Evolutionary conservation across 441 rosid genomes (phyloP), one percentile per base, ranked within the genome.

Genomic region (Bruguiera hainesii): DNA sequence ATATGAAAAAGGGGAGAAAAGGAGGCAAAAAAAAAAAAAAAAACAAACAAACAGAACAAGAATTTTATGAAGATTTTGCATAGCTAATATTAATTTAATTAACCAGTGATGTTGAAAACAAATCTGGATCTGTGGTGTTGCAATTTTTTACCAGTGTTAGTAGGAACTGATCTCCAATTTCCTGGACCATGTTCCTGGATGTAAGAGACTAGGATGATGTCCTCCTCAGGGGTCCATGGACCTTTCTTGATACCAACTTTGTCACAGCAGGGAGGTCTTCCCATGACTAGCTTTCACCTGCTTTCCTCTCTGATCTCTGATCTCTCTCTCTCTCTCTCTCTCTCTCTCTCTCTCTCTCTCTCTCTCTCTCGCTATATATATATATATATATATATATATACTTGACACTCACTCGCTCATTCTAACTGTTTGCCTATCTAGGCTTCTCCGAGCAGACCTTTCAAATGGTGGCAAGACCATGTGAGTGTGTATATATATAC

Each of bases 211-310:
- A 94, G 75, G 71, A 94, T 88, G 83, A 94, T 88, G 79, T 94
- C 99, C 73, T 94, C 98, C 73, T 94, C 98, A 65, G 99, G 99
- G 23, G 99, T 94, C 99, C 99, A 94, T 66, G 97, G 99, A 66
- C 99, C 99, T 82, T 94, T 94, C 91, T 94, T 94, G 79, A 94
- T 82, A 5, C 98, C 94, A 59, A 84, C 83, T 86, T 91, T 93
- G 60, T 91, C 97, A 73, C 98, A 94, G 75, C 98, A 94, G 70
- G 99, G 99, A 81, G 96, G 96, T 74, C 98, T 89, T 68, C 96
- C 97, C 99, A 94, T 94, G 78, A 76, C 77, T 70, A 20, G 18
- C 18, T 31, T 25, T 37, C 58, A 23, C 18, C 58, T 55, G 23
- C 58, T 26, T 23, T 55, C 18, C 28, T 55, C 53, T 13, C 62